Conservation (phyloP, 768 basidiomycete species). For the Favolaschia claudopus region DNA sequence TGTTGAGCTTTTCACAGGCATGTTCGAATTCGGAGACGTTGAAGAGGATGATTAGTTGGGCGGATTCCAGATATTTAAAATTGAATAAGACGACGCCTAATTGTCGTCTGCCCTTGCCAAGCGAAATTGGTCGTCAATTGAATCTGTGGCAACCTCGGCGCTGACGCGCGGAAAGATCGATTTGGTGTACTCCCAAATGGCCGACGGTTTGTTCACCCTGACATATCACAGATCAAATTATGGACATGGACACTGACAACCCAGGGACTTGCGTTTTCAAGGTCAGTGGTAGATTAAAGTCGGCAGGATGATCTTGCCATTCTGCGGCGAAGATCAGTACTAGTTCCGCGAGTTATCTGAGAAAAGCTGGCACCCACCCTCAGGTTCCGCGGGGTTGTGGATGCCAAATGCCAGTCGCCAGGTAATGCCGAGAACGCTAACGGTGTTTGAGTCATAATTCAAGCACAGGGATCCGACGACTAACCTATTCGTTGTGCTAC, state of each 20-base stretch:
- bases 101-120: slow-evolving; percentile 6
- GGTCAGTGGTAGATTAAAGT: slow-evolving; percentile 59
- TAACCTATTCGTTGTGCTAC: slow-evolving; percentile 13
- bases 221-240: slow-evolving; percentile 31
- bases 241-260: neutral
- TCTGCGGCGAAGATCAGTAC: slow-evolving; percentile 40
- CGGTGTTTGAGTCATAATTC: neutral
- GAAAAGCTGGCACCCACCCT: slow-evolving; percentile 51
- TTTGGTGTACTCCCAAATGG: slow-evolving; percentile 61
- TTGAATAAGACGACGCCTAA: neutral
- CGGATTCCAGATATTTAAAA: slow-evolving; percentile 13
- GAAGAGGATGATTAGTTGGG: slow-evolving; percentile 74
- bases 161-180: too few species aligned
- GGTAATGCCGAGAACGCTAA: slow-evolving; percentile 52
- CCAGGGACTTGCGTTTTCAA: slow-evolving; percentile 50
- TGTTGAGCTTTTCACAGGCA: slow-evolving; percentile 42
- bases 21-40: slow-evolving; percentile 93
- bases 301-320: slow-evolving; percentile 66
- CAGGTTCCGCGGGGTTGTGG: slow-evolving; percentile 56
- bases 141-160: too few species aligned
- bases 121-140: neutral
- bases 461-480: neutral
- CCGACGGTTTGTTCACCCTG: slow-evolving; percentile 64
- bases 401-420: slow-evolving; percentile 71
- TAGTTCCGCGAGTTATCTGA: neutral